Base-by-base conservation (phyloP, 2,329 filamentous ascomycete species). In the Calycina herbarum region DNA sequence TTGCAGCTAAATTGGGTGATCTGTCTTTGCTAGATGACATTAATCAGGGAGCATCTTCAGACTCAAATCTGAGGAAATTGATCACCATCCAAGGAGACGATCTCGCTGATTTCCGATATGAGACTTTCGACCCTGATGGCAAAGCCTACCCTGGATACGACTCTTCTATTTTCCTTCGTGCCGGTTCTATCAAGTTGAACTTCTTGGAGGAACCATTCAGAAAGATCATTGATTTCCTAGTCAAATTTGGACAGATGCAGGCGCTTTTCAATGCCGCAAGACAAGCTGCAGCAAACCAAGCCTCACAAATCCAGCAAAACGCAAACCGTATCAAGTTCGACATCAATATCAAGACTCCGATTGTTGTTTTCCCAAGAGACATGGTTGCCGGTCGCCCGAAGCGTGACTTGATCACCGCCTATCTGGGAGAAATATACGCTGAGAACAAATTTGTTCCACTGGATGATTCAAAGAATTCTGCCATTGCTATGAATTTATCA, bases 211-310 rank as follows among this genome's bases (percentile, higher is more conserved):
- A 99, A 77, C 95, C 95, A 0, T 97, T 98, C 82, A 88, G 95
- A 62, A 98, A 98, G 79, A 98, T 99, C 69, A 92, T 99, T 78
- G 92, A 96, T 71, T 99, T 99, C 78, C 83, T 96, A 56, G 93
- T 99, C 77, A 99, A 99, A 74, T 99, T 99, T 77, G 95, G 96
- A 67, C 97, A 96, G 79, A 99, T 99, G 95, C 95, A 99, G 78
- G 94, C 95, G 27, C 91, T 99, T 62, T 99, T 97, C 82, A 99
- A 99, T 75, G 94, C 95, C 54, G 95, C 96, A 13, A 88, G 96
- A 40, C 93, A 97, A 78, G 96, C 94, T 48, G 95, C 96, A 2
- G 92, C 95, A 48, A 94, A 92, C 68, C 94, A 97, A 77, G 96
- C 95, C 10, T 96, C 87, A 66, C 94, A 97, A 74, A 86, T 99